Conservation (phyloP, 164 flowering plant genomes). For the Tinospora cordifolia region DNA sequence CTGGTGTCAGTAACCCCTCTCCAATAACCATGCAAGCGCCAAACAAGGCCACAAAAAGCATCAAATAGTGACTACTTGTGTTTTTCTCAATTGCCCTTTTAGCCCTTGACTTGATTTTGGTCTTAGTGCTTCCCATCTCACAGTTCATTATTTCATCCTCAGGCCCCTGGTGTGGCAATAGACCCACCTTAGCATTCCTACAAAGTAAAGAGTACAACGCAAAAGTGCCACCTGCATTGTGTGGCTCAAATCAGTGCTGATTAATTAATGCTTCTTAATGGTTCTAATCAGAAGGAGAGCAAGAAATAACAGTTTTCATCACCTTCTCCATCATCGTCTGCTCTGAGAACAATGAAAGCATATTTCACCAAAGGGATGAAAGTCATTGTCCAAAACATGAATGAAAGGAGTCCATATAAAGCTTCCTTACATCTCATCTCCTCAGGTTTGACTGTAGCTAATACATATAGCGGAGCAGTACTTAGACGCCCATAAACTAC, state of each 20-base stretch:
- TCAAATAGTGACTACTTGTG: conserved; percentile 41
- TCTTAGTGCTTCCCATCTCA: conserved; percentile 20
- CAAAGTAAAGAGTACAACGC: conserved; percentile 60
- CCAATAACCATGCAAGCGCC: conserved; percentile 62
- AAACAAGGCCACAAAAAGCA: conserved; percentile 50
- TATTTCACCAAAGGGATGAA: conserved; percentile 53
- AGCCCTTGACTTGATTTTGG: conserved; percentile 38
- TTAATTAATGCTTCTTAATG: background rate
- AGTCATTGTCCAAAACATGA: conserved; percentile 61
- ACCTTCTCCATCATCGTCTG: conserved; percentile 69
- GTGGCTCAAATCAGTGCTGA: background rate
- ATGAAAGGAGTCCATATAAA: conserved; percentile 44
- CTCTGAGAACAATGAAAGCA: conserved; percentile 43
- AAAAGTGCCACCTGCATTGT: conserved; percentile 58
- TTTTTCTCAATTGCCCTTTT: conserved; percentile 42
- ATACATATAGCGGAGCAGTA: conserved; percentile 57
- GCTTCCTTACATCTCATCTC: conserved; percentile 30
- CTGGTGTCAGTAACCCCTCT: conserved; percentile 63
- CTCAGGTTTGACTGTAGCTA: conserved; percentile 27
- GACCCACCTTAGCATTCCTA: conserved; percentile 58
- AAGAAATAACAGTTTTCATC: background rate
- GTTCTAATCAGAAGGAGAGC: background rate
- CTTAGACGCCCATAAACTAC: conserved; percentile 62
- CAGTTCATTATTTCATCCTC: conserved; percentile 26
- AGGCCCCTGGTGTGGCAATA: conserved; percentile 39